phyloP scores from a whole-genome alignment of 2,329 filamentous ascomycete species.

The Hymenoscyphus infarciens region DNA sequence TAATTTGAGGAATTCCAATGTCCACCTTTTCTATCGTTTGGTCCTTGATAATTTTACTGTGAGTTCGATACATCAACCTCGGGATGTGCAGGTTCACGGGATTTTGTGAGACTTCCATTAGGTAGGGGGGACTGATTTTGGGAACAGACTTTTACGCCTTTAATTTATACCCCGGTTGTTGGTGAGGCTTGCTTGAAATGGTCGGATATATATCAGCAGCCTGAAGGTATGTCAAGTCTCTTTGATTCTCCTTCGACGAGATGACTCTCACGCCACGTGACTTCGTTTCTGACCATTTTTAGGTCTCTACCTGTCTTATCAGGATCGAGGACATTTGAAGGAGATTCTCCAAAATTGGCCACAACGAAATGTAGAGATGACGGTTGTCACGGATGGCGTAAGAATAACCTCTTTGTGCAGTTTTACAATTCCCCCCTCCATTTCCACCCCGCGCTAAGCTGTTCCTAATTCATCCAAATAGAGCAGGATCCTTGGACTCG shows the following conservation, averaged over 20 bases:
- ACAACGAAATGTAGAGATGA: slow-evolving; percentile 61
- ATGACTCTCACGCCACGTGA: neutral
- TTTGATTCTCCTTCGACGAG: neutral
- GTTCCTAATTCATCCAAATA: neutral
- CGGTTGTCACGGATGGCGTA: slow-evolving; percentile 48
- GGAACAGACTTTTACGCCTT: slow-evolving; percentile 44
- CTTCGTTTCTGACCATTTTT: slow-evolving; percentile 9
- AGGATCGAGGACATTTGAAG: slow-evolving; percentile 62
- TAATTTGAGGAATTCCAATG: slow-evolving; percentile 31
- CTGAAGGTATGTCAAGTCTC: slow-evolving; percentile 48
- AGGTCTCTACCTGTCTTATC: slow-evolving; percentile 65
- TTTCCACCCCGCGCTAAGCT: neutral
- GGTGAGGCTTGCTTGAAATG: slow-evolving; percentile 71
- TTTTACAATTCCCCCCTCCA: neutral
- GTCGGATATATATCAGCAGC: slow-evolving; percentile 71
- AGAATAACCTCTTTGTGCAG: neutral
- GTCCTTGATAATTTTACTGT: slow-evolving; percentile 31
- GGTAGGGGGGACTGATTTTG: slow-evolving; percentile 12
- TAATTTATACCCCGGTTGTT: slow-evolving; percentile 61
- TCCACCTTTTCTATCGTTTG: slow-evolving; percentile 33
- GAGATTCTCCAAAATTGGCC: slow-evolving; percentile 69
- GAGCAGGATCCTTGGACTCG: slow-evolving; percentile 66
- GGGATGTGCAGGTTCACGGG: neutral
- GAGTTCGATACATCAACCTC: slow-evolving; percentile 3
- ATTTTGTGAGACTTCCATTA: neutral